A percentile compares a stretch with the other conserved stretches of the same genome.
Conservation (phyloP, 768 basidiomycete genomes). For the Agrocybe praecox region DNA sequence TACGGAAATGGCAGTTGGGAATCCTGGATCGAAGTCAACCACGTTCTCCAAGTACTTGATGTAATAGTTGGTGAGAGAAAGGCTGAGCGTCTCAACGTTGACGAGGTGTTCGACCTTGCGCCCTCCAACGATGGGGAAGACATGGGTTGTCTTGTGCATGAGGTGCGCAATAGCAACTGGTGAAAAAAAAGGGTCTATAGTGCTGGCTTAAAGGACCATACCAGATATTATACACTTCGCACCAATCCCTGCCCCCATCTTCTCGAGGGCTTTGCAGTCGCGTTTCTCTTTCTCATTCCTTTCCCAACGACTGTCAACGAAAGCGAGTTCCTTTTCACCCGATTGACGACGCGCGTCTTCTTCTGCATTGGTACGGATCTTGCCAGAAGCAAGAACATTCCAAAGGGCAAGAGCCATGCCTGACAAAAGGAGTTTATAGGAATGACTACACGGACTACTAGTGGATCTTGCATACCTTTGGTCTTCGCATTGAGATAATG, state of each 20-base stretch:
- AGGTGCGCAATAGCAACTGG: slow-evolving; percentile 53
- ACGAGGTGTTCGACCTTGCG: slow-evolving; percentile 53
- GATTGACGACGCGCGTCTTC: slow-evolving; percentile 24
- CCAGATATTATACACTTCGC: slow-evolving; percentile 48
- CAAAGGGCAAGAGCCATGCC: slow-evolving; percentile 36
- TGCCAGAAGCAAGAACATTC: slow-evolving; percentile 36
- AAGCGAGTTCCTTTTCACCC: slow-evolving; percentile 40
- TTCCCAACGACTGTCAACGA: slow-evolving; percentile 38
- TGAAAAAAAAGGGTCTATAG: not conserved
- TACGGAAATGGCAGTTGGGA: slow-evolving; percentile 35
- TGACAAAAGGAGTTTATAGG: not conserved
- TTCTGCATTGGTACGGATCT: slow-evolving; percentile 55
- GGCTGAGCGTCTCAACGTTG: slow-evolving; percentile 50
- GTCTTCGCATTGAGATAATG: slow-evolving; percentile 45
- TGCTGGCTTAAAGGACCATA: slow-evolving; percentile 11
- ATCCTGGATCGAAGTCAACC: slow-evolving; percentile 45
- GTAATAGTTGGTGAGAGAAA: slow-evolving; percentile 42
- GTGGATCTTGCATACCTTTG: slow-evolving; percentile 38
- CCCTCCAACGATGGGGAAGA: slow-evolving; percentile 29
- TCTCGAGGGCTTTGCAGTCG: slow-evolving; percentile 46
- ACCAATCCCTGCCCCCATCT: slow-evolving; percentile 52
- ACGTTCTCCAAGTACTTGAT: slow-evolving; percentile 44
- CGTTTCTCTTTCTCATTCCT: slow-evolving; percentile 45
- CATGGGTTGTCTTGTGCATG: slow-evolving; percentile 54
- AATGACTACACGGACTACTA: no score